Evolutionary conservation across 306 rosid genomes (phyloP).

Genomic region (Fagus crenata): DNA sequence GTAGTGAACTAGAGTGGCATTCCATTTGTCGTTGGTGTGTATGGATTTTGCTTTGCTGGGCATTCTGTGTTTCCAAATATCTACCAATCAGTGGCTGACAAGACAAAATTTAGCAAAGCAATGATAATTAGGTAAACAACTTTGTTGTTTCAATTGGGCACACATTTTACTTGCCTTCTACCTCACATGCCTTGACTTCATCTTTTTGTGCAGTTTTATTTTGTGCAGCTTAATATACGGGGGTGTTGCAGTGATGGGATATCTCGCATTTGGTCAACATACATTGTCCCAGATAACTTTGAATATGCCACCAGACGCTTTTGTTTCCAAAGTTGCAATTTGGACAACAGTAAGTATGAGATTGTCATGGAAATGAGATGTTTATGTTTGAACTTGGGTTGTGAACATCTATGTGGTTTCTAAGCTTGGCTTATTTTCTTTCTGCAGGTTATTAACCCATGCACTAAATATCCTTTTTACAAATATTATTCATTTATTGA

Average conservation of each 20-base stretch:
- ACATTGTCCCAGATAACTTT: conserved; percentile 70
- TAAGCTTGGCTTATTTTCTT: conserved; percentile 29
- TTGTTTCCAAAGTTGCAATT: conserved; percentile 60
- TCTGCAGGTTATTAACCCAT: conserved; percentile 69
- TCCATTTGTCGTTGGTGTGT: conserved; percentile 76
- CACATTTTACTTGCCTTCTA: conserved; percentile 1
- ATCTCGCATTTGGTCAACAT: conserved; percentile 68
- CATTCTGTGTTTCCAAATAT: conserved; percentile 82
- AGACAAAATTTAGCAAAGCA: conserved; percentile 56
- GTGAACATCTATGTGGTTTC: conserved; percentile 17
- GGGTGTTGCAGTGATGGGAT: conserved; percentile 61
- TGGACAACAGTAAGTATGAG: conserved; percentile 70
- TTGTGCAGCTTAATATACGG: conserved; percentile 61
- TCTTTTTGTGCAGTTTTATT: conserved; percentile 51
- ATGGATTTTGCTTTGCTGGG: conserved; percentile 81
- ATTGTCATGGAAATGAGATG: neutral
- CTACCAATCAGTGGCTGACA: conserved; percentile 85
- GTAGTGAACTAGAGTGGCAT: conserved; percentile 62
- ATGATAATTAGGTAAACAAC: conserved; percentile 38
- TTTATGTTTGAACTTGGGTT: neutral
- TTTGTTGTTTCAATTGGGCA: neutral
- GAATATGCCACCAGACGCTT: conserved; percentile 56
- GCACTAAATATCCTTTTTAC: conserved; percentile 78
- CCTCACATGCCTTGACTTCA: conserved; percentile 14
- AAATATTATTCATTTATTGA: conserved; percentile 13